Base-by-base conservation (phyloP, 805 yeast species). In the Wickerhamiella musiphila region DNA sequence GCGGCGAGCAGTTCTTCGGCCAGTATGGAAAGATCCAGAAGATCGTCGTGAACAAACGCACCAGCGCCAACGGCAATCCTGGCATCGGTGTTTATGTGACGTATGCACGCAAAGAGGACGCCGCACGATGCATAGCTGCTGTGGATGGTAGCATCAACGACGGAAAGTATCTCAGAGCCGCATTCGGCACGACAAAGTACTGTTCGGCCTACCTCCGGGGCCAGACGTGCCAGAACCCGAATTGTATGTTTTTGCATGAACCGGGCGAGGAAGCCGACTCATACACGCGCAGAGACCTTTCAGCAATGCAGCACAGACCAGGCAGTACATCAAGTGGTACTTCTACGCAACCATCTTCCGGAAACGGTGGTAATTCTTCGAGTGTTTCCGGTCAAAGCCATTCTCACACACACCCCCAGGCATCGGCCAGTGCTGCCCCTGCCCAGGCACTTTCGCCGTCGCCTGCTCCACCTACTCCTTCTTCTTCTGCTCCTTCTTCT, bases 231-330 rank as follows among this genome's bases (percentile, higher is more conserved):
- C 98, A 94, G 37, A 90, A 90, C 56, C 96, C 96, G 40, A 82
- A 83, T 50, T 90, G 99, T 65, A 90, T 90, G 98, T 90, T 90
- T 49, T 65, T 90, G 47, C 99, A 90, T 54, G 98, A 90, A 56
- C 98, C 98, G 5, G 98, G 99, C 37, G 99, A 90, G 61, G 98
- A 90, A 54, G 96, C 96, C 2, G 98, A 90, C 48, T 78, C 93
- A 8, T 86, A 79, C 57, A 81, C 93, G 18, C 73, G 94, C 33
- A 83, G 79, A 49, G 92, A 79, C 48, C 62, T 79, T 47, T 72
- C 83, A 4, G 78, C 90, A 3, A 76, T 78, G 51, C 61, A 56
- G 40, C 60, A 56, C 36, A 54, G 57, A 15, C 57, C 58, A 17
- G 38, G 54, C 35, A 32, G 18, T 26, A 17, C 19, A 38, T n/a